These are phyloP conservation scores for Orbilia ellipsospora DNA, from an alignment of 2,329 filamentous ascomycete genomes.

Conservation along the genomic window DNA sequence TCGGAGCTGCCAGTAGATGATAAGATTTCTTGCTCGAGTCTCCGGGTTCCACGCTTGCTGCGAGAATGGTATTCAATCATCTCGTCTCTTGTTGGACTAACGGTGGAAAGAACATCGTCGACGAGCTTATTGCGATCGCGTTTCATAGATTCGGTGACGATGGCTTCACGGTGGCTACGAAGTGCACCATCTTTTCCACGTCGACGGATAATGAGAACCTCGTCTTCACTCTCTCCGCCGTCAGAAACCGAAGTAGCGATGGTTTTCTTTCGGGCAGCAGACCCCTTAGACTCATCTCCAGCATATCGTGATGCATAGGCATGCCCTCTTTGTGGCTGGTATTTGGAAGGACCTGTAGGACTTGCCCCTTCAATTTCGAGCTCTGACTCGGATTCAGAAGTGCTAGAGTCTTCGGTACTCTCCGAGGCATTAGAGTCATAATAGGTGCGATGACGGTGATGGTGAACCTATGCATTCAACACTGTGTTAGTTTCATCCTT, in stretches of 20 bases:
- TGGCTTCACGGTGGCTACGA: background rate
- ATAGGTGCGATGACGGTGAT: background rate
- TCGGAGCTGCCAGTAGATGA: background rate
- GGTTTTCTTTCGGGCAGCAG: background rate
- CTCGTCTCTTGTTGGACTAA: background rate
- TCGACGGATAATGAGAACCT: slow-evolving; percentile 6
- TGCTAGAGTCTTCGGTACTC: background rate
- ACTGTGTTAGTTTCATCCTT: too few relatives aligned
- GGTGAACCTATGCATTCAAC: background rate
- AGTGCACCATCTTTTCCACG: slow-evolving; percentile 8
- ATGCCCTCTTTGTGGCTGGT: background rate
- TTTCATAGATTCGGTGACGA: background rate
- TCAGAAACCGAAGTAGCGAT: background rate
- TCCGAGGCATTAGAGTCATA: background rate
- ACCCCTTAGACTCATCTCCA: background rate
- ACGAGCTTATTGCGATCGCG: background rate
- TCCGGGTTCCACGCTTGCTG: background rate
- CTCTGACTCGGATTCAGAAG: slow-evolving; percentile 8
- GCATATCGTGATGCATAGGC: background rate
- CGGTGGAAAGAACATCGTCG: background rate
- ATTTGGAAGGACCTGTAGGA: background rate
- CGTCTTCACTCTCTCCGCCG: slow-evolving; percentile 18
- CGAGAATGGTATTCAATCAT: too few relatives aligned
- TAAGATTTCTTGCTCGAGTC: background rate
- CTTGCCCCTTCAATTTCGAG: background rate